Conservation (phyloP, 2,329 filamentous ascomycete species). For the Pseudocercospora fuligena region DNA sequence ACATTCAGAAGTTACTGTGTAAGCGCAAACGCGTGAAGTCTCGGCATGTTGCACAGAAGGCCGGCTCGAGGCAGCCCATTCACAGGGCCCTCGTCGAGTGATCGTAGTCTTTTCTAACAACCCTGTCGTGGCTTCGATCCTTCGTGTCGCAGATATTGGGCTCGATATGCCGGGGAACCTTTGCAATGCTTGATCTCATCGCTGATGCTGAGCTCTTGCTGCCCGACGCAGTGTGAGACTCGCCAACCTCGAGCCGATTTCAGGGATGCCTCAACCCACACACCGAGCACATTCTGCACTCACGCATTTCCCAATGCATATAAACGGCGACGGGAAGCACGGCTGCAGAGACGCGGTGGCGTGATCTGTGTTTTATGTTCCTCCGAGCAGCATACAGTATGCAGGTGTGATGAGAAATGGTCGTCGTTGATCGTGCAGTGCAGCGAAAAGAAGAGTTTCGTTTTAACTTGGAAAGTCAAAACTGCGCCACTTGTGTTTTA, state of each 20-base stretch:
- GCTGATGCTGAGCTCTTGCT: conserved; percentile 2
- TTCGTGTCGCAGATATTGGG: conserved; percentile 1
- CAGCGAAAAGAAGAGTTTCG: neutral
- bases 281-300: neutral
- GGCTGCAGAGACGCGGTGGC: neutral
- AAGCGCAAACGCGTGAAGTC: neutral
- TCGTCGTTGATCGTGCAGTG: neutral
- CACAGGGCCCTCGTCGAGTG: neutral
- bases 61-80: neutral
- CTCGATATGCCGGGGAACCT: neutral
- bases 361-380: neutral
- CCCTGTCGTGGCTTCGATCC: conserved; percentile 3
- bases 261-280: neutral
- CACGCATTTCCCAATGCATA: neutral
- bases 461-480: conserved; percentile 1
- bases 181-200: neutral
- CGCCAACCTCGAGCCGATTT: neutral
- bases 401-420: neutral
- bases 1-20: neutral
- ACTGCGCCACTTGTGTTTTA: neutral
- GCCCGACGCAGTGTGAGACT: conserved; percentile 3
- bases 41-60: neutral
- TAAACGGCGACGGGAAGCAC: neutral
- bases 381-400: neutral
- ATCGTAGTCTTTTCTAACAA: neutral